These are phyloP conservation scores for Myxozyma melibiosi DNA, from an alignment of 805 yeast species.

Conservation along the genomic window DNA sequence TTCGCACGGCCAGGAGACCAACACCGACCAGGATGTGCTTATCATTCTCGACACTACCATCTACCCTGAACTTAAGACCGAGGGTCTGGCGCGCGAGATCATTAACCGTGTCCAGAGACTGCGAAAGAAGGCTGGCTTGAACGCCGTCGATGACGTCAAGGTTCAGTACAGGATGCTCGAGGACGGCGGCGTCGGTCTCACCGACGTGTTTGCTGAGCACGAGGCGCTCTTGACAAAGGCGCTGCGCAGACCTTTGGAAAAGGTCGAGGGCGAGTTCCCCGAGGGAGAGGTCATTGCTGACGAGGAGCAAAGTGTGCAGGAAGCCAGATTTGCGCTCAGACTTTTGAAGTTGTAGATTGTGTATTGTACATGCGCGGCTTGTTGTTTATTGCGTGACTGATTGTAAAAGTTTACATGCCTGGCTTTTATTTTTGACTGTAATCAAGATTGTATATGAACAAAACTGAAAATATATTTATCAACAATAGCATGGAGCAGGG, in stretches of 20 bases:
- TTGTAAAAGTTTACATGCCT: no score
- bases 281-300: conserved; percentile 65
- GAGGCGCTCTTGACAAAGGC: conserved; percentile 72
- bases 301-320: conserved; percentile 71
- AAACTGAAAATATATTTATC: no score
- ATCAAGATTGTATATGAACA: no score
- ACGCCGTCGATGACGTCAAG: conserved; percentile 90
- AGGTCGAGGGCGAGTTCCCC: conserved; percentile 50
- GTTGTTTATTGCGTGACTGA: no score
- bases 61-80: conserved; percentile 85
- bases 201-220: conserved; percentile 63
- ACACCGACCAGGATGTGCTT: conserved; percentile 87
- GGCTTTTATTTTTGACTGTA: no score
- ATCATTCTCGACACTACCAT: conserved; percentile 85
- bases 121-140: conserved; percentile 93
- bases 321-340: conserved; percentile 32
- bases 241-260: conserved; percentile 65
- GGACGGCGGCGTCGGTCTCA: conserved; percentile 61
- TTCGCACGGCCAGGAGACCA: conserved; percentile 75
- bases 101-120: conserved; percentile 96
- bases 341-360: conserved; percentile 31
- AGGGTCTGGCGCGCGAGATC: conserved; percentile 95
- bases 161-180: conserved; percentile 77
- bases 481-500: no score
- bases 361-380: no score